Evolutionary conservation across 1,139 yeast genomes (phyloP).

Genomic region (Maudiozyma humilis): DNA sequence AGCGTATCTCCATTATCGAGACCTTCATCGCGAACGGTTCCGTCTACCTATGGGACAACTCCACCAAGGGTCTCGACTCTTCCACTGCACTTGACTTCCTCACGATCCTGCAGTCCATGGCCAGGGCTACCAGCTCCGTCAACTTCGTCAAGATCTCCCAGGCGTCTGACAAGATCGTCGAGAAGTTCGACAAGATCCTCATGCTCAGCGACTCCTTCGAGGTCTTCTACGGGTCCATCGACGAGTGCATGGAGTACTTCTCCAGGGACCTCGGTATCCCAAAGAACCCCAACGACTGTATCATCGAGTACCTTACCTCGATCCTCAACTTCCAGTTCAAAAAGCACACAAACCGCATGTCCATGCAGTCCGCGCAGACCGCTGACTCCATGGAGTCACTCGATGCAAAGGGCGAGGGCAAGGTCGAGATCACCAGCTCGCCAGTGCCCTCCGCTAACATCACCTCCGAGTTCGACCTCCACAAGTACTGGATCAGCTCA

Average conservation of each 20-base stretch:
- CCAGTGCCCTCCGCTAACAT: background rate
- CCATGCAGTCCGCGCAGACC: background rate
- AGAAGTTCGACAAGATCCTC: conserved; percentile 42
- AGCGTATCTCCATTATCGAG: conserved; percentile 41
- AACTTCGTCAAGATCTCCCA: conserved; percentile 45
- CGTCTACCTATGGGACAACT: conserved; percentile 48
- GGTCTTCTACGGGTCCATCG: conserved; percentile 40
- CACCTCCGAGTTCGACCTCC: conserved; percentile 47
- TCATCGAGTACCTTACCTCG: conserved; percentile 49
- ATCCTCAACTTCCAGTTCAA: conserved; percentile 36
- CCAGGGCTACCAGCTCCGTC: conserved; percentile 37
- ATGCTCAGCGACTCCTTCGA: conserved; percentile 40
- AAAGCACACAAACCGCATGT: background rate
- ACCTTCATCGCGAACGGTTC: conserved; percentile 41
- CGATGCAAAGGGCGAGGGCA: background rate
- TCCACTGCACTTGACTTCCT: conserved; percentile 48
- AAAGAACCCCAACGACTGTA: conserved; percentile 45
- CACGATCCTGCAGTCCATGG: conserved; percentile 38
- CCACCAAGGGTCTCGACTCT: conserved; percentile 45
- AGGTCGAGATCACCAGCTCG: background rate
- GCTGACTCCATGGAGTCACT: background rate
- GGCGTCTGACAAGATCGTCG: conserved; percentile 43
- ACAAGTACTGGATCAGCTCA: conserved; percentile 54
- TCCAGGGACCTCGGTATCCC: conserved; percentile 39
- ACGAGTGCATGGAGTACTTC: conserved; percentile 37